Base-by-base conservation (phyloP, 257 asterid species). In the Schizonepeta tenuifolia region DNA sequence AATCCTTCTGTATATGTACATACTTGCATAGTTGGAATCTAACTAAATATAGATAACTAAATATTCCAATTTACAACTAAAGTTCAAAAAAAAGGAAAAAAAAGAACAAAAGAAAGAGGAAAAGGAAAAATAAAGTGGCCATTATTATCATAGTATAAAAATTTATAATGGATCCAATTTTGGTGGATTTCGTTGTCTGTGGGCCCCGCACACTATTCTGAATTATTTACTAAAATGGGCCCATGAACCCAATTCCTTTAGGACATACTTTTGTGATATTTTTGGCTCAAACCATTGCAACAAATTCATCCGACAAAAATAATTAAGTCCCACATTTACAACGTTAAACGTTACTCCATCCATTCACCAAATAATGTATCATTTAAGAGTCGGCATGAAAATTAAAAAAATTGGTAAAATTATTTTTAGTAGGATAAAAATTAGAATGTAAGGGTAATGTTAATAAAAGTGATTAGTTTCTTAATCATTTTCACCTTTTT, bases 181-280 rank as follows among this genome's bases (percentile, higher is more conserved):
- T 28, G 72, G 59, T 17, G 12, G 53, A 38, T 22, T 70, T 21
- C 8, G 47, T n/a, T 44, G 56, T 35, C 4, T 54, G 59, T 12
- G 14, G 73, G 47, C 70, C 78, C 75, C 75, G 40, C 75, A 3
- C 55, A 18, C 8, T 63, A n/a, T 14, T n/a, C 60, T 28, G 24
- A 54, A 17, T 31, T 5, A 57, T 38, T 36, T 12, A 58, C 24
- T 9, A 47, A 20, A 3, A n/a, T 57, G 71, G 57, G 46, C 70
- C 49, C 12, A 63, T 67, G 75, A 61, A 35, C 72, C 76, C 50
- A 0, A 44, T 31, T 9, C 14, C 10, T 20, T 0, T n/a, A n/a
- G 8, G 43, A 26, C 61, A 5, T 55, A 28, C 12, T 28, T 6
- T 2, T 59, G 14, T 40, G 44, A 12, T 8, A 6, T 26, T 10